Evolutionary conservation across 495 filamentous ascomycete genomes (phyloP).

Genomic region (Elaphomyces granulatus): DNA sequence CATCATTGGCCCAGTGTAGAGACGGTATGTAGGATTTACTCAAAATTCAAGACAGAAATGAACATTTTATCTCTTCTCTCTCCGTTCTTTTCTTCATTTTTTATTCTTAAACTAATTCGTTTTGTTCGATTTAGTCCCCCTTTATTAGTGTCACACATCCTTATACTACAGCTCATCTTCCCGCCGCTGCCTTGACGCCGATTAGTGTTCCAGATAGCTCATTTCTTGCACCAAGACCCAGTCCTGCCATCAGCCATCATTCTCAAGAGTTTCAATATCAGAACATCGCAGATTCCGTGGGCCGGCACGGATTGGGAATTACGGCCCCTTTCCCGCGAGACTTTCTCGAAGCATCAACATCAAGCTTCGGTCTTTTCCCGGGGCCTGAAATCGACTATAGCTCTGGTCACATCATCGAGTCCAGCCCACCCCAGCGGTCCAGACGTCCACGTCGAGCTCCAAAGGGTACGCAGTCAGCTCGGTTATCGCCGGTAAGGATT

Average conservation of each 20-base stretch:
- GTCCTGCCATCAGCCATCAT: constrained; percentile 27
- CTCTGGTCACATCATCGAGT: constrained; percentile 9
- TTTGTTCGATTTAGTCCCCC: constrained; percentile 14
- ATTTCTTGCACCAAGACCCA: constrained; percentile 16
- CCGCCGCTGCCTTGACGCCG: constrained; percentile 21
- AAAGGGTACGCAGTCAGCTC: constrained; percentile 12
- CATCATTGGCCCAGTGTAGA: background rate
- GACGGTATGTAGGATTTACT: background rate
- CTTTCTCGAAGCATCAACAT: constrained; percentile 15
- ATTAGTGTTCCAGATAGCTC: constrained; percentile 29
- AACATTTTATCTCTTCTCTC: too few relatives aligned
- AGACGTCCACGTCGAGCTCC: constrained; percentile 19
- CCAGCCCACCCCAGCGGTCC: constrained; percentile 13
- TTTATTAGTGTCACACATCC: constrained; percentile 18
- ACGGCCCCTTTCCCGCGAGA: constrained; percentile 23
- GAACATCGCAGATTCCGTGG: constrained; percentile 15
- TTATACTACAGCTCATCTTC: constrained; percentile 22
- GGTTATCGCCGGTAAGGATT: constrained; percentile 23
- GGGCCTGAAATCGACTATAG: constrained; percentile 11
- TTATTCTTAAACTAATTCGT: too few relatives aligned
- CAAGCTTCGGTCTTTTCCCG: constrained; percentile 15
- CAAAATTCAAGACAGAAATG: background rate
- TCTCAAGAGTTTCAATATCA: constrained; percentile 27
- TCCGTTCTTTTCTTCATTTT: too few relatives aligned
- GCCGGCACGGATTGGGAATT: constrained; percentile 27